A percentile compares a stretch with the other conserved stretches of the same genome.
Conservation (phyloP, 306 rosid genomes). For the Cucumis melo region DNA sequence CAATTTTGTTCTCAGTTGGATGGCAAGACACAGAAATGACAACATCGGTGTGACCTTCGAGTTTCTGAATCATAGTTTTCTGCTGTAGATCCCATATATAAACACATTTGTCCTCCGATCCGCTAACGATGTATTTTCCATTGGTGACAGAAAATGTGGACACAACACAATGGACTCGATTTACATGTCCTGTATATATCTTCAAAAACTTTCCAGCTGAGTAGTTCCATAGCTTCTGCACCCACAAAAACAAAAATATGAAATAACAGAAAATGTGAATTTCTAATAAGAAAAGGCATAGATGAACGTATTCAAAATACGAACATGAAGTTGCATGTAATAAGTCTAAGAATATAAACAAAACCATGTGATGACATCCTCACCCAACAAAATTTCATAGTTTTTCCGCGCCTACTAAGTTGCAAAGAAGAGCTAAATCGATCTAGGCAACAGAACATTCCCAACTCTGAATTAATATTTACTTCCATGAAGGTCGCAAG, state of each 20-base stretch:
- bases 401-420: neutral
- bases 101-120: constrained; percentile 77
- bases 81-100: constrained; percentile 88
- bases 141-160: constrained; percentile 82
- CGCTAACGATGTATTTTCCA: constrained; percentile 78
- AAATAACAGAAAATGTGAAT: neutral
- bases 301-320: neutral
- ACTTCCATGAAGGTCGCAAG: neutral
- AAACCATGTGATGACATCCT: neutral
- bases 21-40: constrained; percentile 81
- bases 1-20: constrained; percentile 76
- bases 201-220: constrained; percentile 49
- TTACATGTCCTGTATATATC: constrained; percentile 53
- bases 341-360: too few species aligned
- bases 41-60: constrained; percentile 79
- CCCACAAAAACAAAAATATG: neutral
- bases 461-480: neutral
- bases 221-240: constrained; percentile 90
- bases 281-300: neutral
- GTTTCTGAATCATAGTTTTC: constrained; percentile 72
- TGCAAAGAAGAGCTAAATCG: neutral
- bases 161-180: constrained; percentile 51
- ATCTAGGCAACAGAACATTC: neutral
- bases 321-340: too few species aligned
- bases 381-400: neutral